These are phyloP conservation scores for Quercus lobata DNA, from an alignment of 331 rosid species.

Conservation along the genomic window DNA sequence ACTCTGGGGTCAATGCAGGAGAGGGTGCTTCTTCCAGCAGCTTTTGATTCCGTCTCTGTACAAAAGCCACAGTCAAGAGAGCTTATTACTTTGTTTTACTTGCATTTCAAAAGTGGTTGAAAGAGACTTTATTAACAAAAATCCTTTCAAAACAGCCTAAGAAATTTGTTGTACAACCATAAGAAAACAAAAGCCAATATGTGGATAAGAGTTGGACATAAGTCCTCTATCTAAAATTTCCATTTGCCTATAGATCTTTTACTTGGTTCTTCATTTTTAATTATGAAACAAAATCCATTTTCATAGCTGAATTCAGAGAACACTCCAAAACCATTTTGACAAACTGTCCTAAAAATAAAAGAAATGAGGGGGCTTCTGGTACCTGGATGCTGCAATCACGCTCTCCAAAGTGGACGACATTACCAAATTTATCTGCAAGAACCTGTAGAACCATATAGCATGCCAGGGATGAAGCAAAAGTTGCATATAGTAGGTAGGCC, in stretches of 20 bases:
- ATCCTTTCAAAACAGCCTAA: neutral
- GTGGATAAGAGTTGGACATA: neutral
- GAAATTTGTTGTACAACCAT: neutral
- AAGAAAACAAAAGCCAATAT: neutral
- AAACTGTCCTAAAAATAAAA: slow-evolving; percentile 4
- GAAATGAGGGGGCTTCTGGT: slow-evolving; percentile 12
- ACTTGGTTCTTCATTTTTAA: neutral
- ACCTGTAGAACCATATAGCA: slow-evolving; percentile 50
- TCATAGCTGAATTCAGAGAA: slow-evolving; percentile 4
- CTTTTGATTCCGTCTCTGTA: slow-evolving; percentile 91
- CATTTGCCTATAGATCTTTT: neutral
- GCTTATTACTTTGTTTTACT: slow-evolving; percentile 2
- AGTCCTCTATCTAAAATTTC: neutral
- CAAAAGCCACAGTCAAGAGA: slow-evolving; percentile 13
- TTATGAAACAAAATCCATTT: slow-evolving; percentile 12
- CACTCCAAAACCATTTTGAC: slow-evolving; percentile 10
- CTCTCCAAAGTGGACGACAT: slow-evolving; percentile 93
- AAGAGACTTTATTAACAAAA: neutral
- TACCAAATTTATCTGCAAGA: slow-evolving; percentile 89
- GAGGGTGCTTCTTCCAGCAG: slow-evolving; percentile 99
- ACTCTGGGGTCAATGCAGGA: slow-evolving; percentile 92
- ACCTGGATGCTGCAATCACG: slow-evolving; percentile 99
- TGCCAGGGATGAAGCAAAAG: slow-evolving; percentile 19
- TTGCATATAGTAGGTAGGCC: neutral
- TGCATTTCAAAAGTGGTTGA: neutral